phyloP scores from a whole-genome alignment of 345 rosid species.

The Lumnitzera littorea region DNA sequence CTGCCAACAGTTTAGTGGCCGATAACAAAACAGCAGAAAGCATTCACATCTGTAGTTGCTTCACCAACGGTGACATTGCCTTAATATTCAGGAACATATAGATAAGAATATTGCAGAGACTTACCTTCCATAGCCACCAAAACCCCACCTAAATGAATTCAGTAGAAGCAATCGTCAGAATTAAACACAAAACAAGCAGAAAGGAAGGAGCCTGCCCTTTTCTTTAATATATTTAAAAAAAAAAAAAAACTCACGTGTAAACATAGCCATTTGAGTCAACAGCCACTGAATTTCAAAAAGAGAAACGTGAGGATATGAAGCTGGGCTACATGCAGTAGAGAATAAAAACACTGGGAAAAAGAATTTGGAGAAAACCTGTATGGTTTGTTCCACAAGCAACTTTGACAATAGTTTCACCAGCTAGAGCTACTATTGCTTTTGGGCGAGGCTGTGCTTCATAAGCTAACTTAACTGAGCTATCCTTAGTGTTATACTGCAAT shows the following conservation, averaged over 20 bases:
- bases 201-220: neutral
- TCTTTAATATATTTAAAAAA: neutral
- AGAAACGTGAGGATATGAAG: neutral
- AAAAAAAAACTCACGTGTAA: conserved; percentile 69
- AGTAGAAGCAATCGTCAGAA: conserved; percentile 18
- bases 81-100: too few species aligned
- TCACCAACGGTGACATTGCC: too few species aligned
- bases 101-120: conserved; percentile 12
- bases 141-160: conserved; percentile 76
- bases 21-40: neutral
- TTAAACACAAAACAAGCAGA: conserved; percentile 3
- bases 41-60: too few species aligned
- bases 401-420: conserved; percentile 81
- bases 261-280: conserved; percentile 82
- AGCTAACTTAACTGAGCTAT: conserved; percentile 82
- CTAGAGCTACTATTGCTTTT: conserved; percentile 63
- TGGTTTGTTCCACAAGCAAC: conserved; percentile 96
- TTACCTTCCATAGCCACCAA: conserved; percentile 98
- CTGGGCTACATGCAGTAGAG: neutral
- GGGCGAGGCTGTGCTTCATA: conserved; percentile 97
- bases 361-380: conserved; percentile 48
- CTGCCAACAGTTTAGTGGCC: conserved; percentile 1
- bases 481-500: conserved; percentile 85
- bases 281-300: conserved; percentile 56
- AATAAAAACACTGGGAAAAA: neutral